phyloP scores from a whole-genome alignment of 2,329 filamentous ascomycete genomes.

The Magnaporthiopsis poae region DNA sequence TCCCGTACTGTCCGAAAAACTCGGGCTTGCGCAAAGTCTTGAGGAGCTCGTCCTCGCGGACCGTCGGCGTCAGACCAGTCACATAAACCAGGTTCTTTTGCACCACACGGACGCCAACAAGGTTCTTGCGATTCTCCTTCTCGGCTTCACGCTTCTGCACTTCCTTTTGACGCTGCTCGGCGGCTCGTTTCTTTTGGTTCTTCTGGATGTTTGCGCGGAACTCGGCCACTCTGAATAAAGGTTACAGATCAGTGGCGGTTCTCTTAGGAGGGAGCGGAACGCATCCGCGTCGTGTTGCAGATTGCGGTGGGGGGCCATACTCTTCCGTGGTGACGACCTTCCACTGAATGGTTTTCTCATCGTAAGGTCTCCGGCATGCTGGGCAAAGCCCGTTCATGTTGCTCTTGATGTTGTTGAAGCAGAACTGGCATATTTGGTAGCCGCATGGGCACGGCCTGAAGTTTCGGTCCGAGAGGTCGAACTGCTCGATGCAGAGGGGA shows the following conservation, averaged over 20 bases:
- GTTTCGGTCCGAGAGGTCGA: slow-evolving; percentile 93
- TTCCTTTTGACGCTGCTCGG: slow-evolving; percentile 79
- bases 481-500: slow-evolving; percentile 96
- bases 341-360: slow-evolving; percentile 94
- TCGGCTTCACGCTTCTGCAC: slow-evolving; percentile 93
- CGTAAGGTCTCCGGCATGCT: slow-evolving; percentile 90
- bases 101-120: slow-evolving; percentile 88
- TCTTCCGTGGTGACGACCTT: slow-evolving; percentile 92
- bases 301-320: slow-evolving; percentile 44
- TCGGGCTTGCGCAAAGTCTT: slow-evolving; percentile 81
- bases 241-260: slow-evolving; percentile 15
- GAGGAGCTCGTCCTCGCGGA: slow-evolving; percentile 83
- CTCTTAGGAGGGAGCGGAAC: background rate
- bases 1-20: slow-evolving; percentile 97
- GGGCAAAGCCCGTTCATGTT: slow-evolving; percentile 96
- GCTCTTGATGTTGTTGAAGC: slow-evolving; percentile 97
- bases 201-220: slow-evolving; percentile 73
- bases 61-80: slow-evolving; percentile 82
- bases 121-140: slow-evolving; percentile 86
- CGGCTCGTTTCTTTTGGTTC: slow-evolving; percentile 84
- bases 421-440: slow-evolving; percentile 99
- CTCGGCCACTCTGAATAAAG: slow-evolving; percentile 50
- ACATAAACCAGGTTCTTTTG: slow-evolving; percentile 99
- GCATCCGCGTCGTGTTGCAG: background rate
- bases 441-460: slow-evolving; percentile 95